phyloP scores from a whole-genome alignment of 2,329 filamentous ascomycete species.

The Colletotrichum salicis region DNA sequence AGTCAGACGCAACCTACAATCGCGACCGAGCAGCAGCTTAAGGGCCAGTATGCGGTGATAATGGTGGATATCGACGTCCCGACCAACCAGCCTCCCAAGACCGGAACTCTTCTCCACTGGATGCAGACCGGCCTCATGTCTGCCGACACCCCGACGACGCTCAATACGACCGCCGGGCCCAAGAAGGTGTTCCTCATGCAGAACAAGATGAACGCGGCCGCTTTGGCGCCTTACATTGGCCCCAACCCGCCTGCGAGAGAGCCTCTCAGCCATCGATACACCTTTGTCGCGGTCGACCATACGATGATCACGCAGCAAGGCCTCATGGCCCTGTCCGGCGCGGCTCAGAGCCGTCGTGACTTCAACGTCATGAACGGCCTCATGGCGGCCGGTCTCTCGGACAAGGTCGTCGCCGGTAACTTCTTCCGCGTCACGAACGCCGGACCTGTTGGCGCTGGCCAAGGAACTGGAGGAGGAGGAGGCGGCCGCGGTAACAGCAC shows the following conservation, averaged over 20 bases:
- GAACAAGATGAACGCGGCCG: conserved; percentile 38
- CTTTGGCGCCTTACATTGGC: conserved; percentile 46
- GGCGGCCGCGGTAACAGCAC: conserved; percentile 16
- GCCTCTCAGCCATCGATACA: conserved; percentile 53
- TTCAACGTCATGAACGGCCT: conserved; percentile 47
- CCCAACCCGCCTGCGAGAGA: conserved; percentile 50
- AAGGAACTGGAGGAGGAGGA: conserved; percentile 13
- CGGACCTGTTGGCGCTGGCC: conserved; percentile 36
- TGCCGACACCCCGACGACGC: conserved; percentile 37
- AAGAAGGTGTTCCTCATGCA: conserved; percentile 46
- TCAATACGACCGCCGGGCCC: conserved; percentile 43
- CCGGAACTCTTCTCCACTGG: conserved; percentile 59
- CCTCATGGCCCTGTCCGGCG: conserved; percentile 41
- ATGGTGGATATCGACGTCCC: conserved; percentile 60
- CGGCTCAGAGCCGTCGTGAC: conserved; percentile 44
- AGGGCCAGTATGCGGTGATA: conserved; percentile 50
- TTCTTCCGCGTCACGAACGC: conserved; percentile 53
- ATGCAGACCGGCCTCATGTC: conserved; percentile 53
- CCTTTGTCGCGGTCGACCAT: conserved; percentile 52
- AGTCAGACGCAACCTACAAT: conserved; percentile 30
- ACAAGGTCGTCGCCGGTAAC: conserved; percentile 49
- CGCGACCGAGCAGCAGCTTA: conserved; percentile 34
- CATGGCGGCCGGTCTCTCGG: conserved; percentile 43
- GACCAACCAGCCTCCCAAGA: conserved; percentile 44
- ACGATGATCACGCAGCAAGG: conserved; percentile 40